Evolutionary conservation across 148 eudicot genomes (phyloP).

Genomic region (Camellia lanceoleosa): DNA sequence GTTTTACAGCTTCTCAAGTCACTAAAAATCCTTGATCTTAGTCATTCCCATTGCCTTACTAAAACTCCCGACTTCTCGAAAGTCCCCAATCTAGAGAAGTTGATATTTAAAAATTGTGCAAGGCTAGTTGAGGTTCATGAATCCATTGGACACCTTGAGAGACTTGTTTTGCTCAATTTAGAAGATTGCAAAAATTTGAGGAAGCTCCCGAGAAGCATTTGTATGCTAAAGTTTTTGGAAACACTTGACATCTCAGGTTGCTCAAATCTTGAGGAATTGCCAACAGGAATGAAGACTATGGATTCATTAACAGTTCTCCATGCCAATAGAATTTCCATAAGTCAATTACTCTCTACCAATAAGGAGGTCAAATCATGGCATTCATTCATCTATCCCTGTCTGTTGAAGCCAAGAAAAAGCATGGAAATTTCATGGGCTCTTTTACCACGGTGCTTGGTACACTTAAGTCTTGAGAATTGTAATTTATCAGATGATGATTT

Average conservation of each 20-base stretch:
- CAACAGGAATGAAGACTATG: background rate
- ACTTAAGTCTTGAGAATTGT: background rate
- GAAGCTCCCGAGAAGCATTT: background rate
- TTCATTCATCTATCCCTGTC: background rate
- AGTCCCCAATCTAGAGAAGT: constrained; percentile 4
- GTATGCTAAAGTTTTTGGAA: background rate
- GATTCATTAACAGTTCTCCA: background rate
- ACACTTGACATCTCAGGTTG: constrained; percentile 17
- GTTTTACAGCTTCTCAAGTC: constrained; percentile 1
- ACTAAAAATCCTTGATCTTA: constrained; percentile 19
- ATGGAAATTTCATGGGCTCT: background rate
- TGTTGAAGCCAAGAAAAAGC: background rate
- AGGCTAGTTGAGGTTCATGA: constrained; percentile 13
- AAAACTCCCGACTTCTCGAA: constrained; percentile 6
- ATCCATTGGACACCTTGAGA: constrained; percentile 10
- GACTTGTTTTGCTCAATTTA: background rate
- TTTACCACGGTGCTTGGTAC: background rate
- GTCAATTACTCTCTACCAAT: background rate
- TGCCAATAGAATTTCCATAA: background rate
- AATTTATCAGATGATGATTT: background rate
- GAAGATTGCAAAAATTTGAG: constrained; percentile 10
- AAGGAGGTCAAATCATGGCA: background rate
- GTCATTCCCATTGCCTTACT: constrained; percentile 6
- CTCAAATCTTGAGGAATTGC: background rate
- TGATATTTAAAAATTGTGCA: constrained; percentile 4